Evolutionary conservation across 352 stramenopile species (phyloP), one percentile per base, ranked within the genome.

Genomic region (Phytophthora pini): DNA sequence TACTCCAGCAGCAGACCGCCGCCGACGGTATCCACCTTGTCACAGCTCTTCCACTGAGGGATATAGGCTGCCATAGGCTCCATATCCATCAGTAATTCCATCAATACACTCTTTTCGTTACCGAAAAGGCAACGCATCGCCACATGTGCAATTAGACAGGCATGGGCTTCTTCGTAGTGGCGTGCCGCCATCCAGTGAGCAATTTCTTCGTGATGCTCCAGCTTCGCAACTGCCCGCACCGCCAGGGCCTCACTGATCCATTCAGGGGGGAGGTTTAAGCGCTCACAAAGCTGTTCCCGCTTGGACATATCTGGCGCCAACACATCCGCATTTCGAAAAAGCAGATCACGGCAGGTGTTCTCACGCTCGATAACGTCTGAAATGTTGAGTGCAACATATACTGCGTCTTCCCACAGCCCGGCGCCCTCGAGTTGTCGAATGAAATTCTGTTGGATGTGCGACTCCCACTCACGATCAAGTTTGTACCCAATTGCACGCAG

Each of bases 341-440:
- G 70, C 20, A 97, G 51, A 15, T 76, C 72, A 31, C 81, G 83
- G 24, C 80, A 87, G 4, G 84, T 88, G 38, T 65, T 53, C 13
- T 79, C 76, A 17, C 89, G 87, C 67, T 93, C 83, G 10, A 32
- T 58, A 13, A 58, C 61, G 32, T 88, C 67, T 7, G 78, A 81
- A 53, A 95, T 89, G 54, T 89, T 95, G 12, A 94, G 74, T 12
- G 87, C 70, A 29, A 97, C 87, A 59, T 94, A 94, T 7, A 94
- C 49, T 20, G 86, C 88, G 17, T 94, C 69, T 43, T 92, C 61
- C 81, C 87, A 93, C 38, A 90, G 45, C 4, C 80, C 76, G 29
- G 65, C 77, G 12, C 82, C 68, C 45, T 94, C 79, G 9, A 96
- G 68, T 67, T 94, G 82, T 10, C 79, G 76, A 41, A 96, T 88